phyloP scores from a whole-genome alignment of 768 basidiomycete species.

The Pluteus cervinus region DNA sequence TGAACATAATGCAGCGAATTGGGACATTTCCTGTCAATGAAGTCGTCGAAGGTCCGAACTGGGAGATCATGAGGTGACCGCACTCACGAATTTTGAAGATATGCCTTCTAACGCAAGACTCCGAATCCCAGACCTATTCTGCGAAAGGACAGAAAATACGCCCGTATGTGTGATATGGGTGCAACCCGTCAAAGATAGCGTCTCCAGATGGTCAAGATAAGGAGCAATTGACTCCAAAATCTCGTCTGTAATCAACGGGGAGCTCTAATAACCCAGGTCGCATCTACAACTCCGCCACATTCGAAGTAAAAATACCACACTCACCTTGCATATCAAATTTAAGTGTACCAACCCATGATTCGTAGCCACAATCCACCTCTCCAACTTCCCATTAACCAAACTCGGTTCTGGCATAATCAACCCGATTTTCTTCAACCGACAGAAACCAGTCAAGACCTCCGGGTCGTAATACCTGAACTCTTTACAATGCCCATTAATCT shows the following conservation, averaged over 20 bases:
- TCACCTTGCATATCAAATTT: conserved; percentile 66
- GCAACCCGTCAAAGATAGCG: conserved; percentile 62
- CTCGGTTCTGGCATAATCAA: conserved; percentile 63
- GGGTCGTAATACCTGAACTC: conserved; percentile 53
- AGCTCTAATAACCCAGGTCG: conserved; percentile 31
- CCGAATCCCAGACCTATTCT: conserved; percentile 39
- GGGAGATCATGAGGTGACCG: not conserved
- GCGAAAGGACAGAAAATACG: conserved; percentile 42
- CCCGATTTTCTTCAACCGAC: conserved; percentile 46
- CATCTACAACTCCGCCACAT: not conserved
- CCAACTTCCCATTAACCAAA: too few relatives aligned
- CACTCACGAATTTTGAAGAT: conserved; percentile 50
- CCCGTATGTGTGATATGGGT: conserved; percentile 60
- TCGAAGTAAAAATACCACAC: conserved; percentile 7
- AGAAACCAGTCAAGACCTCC: conserved; percentile 40
- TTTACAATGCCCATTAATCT: conserved; percentile 74
- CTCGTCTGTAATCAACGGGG: conserved; percentile 52
- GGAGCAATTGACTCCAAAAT: conserved; percentile 46
- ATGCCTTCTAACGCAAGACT: conserved; percentile 59
- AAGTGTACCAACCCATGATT: conserved; percentile 55
- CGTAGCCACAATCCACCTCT: too few relatives aligned
- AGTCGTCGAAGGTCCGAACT: not conserved
- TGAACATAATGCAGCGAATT: conserved; percentile 35
- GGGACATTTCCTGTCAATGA: conserved; percentile 42
- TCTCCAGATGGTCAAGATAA: conserved; percentile 42